Conservation (phyloP, 805 yeast species). For the Metschnikowia koreensis region DNA sequence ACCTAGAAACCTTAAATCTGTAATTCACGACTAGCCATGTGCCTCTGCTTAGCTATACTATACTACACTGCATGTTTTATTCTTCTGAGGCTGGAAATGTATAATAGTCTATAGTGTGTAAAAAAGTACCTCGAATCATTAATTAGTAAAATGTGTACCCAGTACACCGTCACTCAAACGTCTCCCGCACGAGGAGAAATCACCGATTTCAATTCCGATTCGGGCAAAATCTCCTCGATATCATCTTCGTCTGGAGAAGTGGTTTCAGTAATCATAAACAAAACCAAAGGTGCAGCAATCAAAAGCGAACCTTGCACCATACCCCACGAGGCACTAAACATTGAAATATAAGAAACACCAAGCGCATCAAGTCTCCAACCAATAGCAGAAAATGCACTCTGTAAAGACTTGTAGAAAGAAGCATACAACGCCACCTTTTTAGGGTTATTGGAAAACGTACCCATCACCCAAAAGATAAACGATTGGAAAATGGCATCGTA, state of each 20-base stretch:
- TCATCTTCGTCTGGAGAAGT: slow-evolving; percentile 38
- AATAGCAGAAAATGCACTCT: slow-evolving; percentile 62
- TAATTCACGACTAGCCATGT: no score
- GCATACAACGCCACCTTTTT: slow-evolving; percentile 55
- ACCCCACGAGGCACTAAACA: slow-evolving; percentile 55
- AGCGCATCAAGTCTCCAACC: slow-evolving; percentile 57
- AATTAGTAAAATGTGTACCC: neutral
- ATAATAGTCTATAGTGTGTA: neutral
- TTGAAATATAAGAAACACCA: slow-evolving; percentile 32
- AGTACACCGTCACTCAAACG: slow-evolving; percentile 1
- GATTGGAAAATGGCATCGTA: slow-evolving; percentile 62
- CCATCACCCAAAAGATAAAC: slow-evolving; percentile 56
- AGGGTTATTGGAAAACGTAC: slow-evolving; percentile 56
- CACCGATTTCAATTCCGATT: slow-evolving; percentile 26
- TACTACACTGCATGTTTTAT: no score
- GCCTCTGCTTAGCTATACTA: no score
- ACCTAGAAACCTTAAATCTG: no score
- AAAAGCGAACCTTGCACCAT: slow-evolving; percentile 47
- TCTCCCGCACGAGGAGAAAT: slow-evolving; percentile 13
- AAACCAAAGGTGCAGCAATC: slow-evolving; percentile 48
- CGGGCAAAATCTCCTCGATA: slow-evolving; percentile 22
- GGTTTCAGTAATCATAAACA: slow-evolving; percentile 43
- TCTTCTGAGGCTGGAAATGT: neutral
- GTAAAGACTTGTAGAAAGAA: slow-evolving; percentile 63
- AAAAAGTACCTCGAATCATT: neutral